Conservation (phyloP, 2,329 filamentous ascomycete genomes). For the Pseudogymnoascus verrucosus region DNA sequence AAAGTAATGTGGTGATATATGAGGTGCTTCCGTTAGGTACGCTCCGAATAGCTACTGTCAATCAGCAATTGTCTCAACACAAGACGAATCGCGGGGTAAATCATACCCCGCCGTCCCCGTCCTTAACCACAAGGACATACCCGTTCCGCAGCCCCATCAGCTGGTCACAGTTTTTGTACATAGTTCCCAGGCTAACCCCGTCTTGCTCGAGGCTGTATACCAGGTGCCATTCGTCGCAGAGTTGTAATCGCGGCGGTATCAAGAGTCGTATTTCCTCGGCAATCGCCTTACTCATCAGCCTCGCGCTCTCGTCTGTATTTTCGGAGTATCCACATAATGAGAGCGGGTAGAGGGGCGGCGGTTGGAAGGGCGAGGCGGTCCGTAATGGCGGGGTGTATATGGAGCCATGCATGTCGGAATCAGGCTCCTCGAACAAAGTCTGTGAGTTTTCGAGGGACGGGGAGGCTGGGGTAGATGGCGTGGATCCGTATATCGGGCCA, state of each 20-base stretch:
- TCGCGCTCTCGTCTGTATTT: conserved; percentile 50
- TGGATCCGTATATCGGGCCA: conserved; percentile 28
- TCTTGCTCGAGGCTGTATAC: conserved; percentile 88
- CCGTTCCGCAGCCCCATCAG: conserved; percentile 66
- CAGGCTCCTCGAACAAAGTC: background rate
- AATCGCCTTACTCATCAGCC: conserved; percentile 62
- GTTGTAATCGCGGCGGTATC: conserved; percentile 76
- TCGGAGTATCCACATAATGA: conserved; percentile 57
- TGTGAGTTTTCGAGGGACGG: background rate
- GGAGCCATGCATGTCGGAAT: conserved; percentile 5
- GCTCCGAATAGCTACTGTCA: conserved; percentile 68
- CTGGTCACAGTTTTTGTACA: conserved; percentile 71
- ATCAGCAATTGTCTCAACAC: conserved; percentile 3
- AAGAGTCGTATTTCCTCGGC: conserved; percentile 92
- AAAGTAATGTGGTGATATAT: conserved; percentile 76
- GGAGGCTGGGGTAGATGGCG: background rate
- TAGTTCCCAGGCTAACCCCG: conserved; percentile 75
- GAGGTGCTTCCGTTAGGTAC: conserved; percentile 84
- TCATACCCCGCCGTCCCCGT: conserved; percentile 65
- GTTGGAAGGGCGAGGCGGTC: conserved; percentile 71
- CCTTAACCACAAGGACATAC: conserved; percentile 81
- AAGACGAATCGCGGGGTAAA: conserved; percentile 4
- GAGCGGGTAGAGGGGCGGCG: conserved; percentile 79
- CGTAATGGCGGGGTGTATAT: conserved; percentile 34
- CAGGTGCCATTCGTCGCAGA: conserved; percentile 79